Percentiles rank a stretch among this genome's conserved stretches.
These are phyloP conservation scores for Phoenix roebelenii DNA, from an alignment of 176 grass and related monocot species.

Conservation along the genomic window DNA sequence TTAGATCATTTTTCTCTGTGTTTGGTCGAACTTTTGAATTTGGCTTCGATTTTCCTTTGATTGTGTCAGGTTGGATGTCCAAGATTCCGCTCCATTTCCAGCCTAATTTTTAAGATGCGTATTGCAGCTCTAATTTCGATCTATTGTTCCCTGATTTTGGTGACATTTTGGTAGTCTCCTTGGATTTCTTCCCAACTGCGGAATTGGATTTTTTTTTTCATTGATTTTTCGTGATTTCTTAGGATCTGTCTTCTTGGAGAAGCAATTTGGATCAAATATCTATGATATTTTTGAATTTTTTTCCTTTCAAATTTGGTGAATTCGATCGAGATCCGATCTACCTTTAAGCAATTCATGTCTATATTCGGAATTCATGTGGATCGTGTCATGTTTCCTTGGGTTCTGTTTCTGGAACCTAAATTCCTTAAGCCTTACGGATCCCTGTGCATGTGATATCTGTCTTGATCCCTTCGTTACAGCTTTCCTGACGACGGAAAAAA, in stretches of 20 bases:
- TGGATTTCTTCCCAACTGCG: not conserved
- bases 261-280: not conserved
- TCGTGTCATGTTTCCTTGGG: conserved; percentile 20
- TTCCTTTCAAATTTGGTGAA: conserved; percentile 13
- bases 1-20: too few species aligned
- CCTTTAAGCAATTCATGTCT: conserved; percentile 6
- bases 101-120: not conserved
- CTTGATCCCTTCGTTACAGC: conserved; percentile 53
- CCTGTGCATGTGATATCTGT: conserved; percentile 66
- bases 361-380: not conserved
- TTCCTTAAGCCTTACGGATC: conserved; percentile 87
- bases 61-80: too few species aligned
- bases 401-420: conserved; percentile 30
- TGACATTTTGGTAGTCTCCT: not conserved
- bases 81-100: not conserved
- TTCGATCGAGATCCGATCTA: conserved; percentile 35
- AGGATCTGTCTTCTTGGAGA: not conserved
- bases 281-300: not conserved
- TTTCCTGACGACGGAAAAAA: not conserved
- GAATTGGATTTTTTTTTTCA: not conserved
- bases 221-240: not conserved
- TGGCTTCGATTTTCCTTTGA: too few species aligned
- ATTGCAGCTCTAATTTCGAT: not conserved
- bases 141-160: not conserved
- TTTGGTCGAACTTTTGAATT: too few species aligned